A percentile compares a stretch with the other conserved stretches of the same genome.
Conservation (phyloP, 2,329 filamentous ascomycete species). For the Diplocarpon mali region DNA sequence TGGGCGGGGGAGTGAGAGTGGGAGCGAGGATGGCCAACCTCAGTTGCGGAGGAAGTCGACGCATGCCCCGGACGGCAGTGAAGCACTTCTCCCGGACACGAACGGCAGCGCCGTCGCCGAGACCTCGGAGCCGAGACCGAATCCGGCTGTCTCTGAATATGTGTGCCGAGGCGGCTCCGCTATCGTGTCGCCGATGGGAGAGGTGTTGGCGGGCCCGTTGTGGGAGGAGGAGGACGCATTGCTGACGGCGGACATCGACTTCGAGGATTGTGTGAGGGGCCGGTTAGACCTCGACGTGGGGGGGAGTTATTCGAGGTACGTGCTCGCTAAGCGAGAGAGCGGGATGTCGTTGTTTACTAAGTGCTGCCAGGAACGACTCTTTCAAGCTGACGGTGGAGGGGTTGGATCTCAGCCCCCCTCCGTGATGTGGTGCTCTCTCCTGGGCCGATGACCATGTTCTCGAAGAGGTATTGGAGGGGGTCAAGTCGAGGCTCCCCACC, state of each 20-base stretch:
- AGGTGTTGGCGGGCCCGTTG: slow-evolving; percentile 69
- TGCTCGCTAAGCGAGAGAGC: background rate
- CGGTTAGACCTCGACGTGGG: slow-evolving; percentile 74
- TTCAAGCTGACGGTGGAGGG: slow-evolving; percentile 51
- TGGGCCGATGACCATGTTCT: background rate
- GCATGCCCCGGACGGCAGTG: slow-evolving; percentile 37
- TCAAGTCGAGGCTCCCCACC: no score
- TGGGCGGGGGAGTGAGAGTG: background rate
- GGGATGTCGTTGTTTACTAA: slow-evolving; percentile 6
- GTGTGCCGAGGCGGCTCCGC: slow-evolving; percentile 68
- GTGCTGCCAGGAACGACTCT: slow-evolving; percentile 39
- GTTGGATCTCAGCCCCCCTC: slow-evolving; percentile 45
- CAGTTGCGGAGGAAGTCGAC: slow-evolving; percentile 9
- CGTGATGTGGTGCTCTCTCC: slow-evolving; percentile 26
- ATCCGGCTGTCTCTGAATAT: slow-evolving; percentile 10
- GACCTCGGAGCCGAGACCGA: slow-evolving; percentile 7
- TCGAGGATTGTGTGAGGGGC: slow-evolving; percentile 78
- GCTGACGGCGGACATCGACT: slow-evolving; percentile 66
- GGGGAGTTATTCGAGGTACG: slow-evolving; percentile 73
- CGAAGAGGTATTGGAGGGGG: no score
- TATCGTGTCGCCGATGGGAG: slow-evolving; percentile 68
- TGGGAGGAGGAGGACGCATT: slow-evolving; percentile 65
- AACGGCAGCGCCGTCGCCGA: background rate
- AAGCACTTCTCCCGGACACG: slow-evolving; percentile 34
- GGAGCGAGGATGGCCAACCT: background rate